These are phyloP conservation scores for Polygonum aviculare DNA, from an alignment of 148 eudicot species.

Conservation along the genomic window DNA sequence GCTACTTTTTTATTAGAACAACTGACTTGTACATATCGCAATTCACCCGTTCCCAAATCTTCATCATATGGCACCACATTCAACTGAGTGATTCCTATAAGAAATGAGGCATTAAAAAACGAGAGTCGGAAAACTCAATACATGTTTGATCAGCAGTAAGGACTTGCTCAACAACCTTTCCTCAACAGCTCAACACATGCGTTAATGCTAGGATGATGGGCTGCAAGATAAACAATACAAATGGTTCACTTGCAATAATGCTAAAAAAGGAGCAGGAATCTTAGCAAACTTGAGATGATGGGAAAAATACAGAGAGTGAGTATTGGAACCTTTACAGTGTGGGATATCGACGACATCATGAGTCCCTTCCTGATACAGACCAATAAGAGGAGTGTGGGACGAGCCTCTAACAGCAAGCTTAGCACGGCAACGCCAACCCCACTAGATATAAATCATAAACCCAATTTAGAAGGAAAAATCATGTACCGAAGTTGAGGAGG, in stretches of 20 bases:
- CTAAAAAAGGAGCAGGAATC: not conserved
- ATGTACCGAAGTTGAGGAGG: constrained; percentile 2
- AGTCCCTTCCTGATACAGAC: constrained; percentile 90
- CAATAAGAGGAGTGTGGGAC: constrained; percentile 57
- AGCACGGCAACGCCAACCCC: constrained; percentile 98
- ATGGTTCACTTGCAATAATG: not conserved
- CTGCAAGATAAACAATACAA: constrained; percentile 30
- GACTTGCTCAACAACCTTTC: constrained; percentile 31
- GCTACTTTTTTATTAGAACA: not conserved
- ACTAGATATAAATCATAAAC: constrained; percentile 28
- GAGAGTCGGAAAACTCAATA: not conserved
- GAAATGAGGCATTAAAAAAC: not conserved
- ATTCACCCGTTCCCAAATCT: constrained; percentile 75
- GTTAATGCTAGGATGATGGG: constrained; percentile 94
- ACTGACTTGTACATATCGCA: constrained; percentile 70
- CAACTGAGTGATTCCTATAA: constrained; percentile 55
- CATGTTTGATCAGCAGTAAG: not conserved
- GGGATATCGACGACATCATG: constrained; percentile 88
- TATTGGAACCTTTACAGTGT: constrained; percentile 63
- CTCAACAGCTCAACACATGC: constrained; percentile 72
- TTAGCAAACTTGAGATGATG: not conserved
- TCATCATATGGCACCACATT: constrained; percentile 83
- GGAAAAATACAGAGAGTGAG: constrained; percentile 1
- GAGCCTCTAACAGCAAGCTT: constrained; percentile 96
- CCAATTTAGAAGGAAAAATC: not conserved